These are phyloP conservation scores for Biancaea sappan DNA, from an alignment of 306 rosid genomes.

Conservation along the genomic window DNA sequence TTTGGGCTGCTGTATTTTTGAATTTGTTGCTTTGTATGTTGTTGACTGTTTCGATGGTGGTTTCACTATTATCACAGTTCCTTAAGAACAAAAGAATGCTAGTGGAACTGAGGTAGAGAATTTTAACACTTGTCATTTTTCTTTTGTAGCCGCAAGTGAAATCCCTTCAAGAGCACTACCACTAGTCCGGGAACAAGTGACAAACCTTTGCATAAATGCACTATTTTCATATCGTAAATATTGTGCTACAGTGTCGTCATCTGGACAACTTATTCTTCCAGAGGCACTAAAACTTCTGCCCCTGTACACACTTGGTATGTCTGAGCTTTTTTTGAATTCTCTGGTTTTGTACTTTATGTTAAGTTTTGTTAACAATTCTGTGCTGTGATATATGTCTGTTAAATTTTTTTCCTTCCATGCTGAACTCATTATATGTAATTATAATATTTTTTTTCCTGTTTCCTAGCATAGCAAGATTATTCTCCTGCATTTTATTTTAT, in stretches of 20 bases:
- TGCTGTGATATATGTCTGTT: slow-evolving; percentile 11
- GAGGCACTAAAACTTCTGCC: slow-evolving; percentile 99
- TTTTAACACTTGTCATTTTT: slow-evolving; percentile 24
- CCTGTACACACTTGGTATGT: slow-evolving; percentile 84
- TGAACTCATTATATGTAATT: background rate
- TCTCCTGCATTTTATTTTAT: slow-evolving; percentile 27
- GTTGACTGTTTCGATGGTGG: slow-evolving; percentile 23
- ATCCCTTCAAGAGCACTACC: slow-evolving; percentile 74
- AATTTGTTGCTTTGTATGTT: slow-evolving; percentile 2
- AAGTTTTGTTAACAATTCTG: slow-evolving; percentile 17
- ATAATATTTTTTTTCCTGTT: background rate
- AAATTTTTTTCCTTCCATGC: slow-evolving; percentile 2
- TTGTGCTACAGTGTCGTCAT: slow-evolving; percentile 95
- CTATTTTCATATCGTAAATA: slow-evolving; percentile 88
- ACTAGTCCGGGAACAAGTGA: slow-evolving; percentile 86
- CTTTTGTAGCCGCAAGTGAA: slow-evolving; percentile 78
- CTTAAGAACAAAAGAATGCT: slow-evolving; percentile 12
- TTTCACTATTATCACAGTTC: slow-evolving; percentile 20
- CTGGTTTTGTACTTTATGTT: background rate
- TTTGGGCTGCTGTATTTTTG: slow-evolving; percentile 9
- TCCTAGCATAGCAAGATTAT: background rate
- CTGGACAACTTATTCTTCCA: slow-evolving; percentile 98
- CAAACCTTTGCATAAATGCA: slow-evolving; percentile 82
- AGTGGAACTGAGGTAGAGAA: slow-evolving; percentile 8
- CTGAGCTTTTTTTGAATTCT: slow-evolving; percentile 19